A percentile compares a stretch with the other conserved stretches of the same genome.
phyloP scores from a whole-genome alignment of 179 eudicot species.

The Amaranthus tricolor region DNA sequence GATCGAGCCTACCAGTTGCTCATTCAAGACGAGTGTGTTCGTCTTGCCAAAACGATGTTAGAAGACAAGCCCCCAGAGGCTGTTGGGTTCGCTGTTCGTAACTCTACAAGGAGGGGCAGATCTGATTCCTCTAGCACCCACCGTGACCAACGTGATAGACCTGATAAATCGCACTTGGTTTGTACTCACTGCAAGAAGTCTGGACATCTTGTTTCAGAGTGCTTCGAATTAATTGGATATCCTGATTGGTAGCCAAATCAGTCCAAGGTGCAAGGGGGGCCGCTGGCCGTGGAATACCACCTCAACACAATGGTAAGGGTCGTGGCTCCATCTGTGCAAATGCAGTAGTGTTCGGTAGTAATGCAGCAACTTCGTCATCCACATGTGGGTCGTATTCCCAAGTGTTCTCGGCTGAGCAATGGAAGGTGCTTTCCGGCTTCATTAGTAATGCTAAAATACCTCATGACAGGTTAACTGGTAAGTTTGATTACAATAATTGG shows the following conservation, averaged over 20 bases:
- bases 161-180: neutral
- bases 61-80: neutral
- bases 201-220: neutral
- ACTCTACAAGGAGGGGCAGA: neutral
- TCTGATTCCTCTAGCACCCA: neutral
- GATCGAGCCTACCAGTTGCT: neutral
- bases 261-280: neutral
- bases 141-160: neutral
- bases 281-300: neutral
- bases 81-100: conserved; percentile 10
- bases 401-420: too few relatives aligned
- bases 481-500: neutral
- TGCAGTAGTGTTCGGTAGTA: neutral
- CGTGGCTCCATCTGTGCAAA: neutral
- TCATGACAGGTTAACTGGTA: neutral
- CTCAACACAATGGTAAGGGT: neutral
- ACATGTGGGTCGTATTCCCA: too few relatives aligned
- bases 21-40: conserved; percentile 5
- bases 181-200: conserved; percentile 12
- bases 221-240: conserved; percentile 7
- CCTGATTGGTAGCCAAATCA: conserved; percentile 9
- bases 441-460: neutral
- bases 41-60: too few relatives aligned
- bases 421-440: neutral
- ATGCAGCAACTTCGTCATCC: neutral